Percentiles rank a stretch among this genome's conserved stretches.
Conservation (phyloP, 2,329 filamentous ascomycete genomes). For the Aspergillus texensis region DNA sequence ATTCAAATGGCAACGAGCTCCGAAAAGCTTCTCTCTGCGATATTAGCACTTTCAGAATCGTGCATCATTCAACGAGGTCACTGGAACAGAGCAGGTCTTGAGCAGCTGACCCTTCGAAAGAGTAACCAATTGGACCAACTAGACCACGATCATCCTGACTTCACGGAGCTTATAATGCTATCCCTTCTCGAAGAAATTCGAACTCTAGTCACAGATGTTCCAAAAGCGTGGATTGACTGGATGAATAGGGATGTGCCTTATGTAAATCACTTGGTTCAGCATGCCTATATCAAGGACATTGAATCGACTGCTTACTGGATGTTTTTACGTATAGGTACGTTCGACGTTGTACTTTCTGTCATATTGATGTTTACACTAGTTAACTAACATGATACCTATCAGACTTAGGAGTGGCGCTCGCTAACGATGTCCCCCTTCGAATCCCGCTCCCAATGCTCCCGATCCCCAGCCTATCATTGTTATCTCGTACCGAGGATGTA, state of each 20-base stretch:
- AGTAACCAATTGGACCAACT: not conserved
- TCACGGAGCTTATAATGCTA: constrained; percentile 19
- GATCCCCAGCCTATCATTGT: constrained; percentile 13
- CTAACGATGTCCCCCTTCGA: constrained; percentile 22
- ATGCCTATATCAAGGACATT: constrained; percentile 20
- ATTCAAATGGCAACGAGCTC: constrained; percentile 31
- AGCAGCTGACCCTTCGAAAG: not conserved
- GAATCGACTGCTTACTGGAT: constrained; percentile 34
- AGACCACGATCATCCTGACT: constrained; percentile 5
- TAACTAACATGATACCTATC: constrained; percentile 10
- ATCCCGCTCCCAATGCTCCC: constrained; percentile 21
- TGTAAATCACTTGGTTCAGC: constrained; percentile 16
- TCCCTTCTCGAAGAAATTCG: constrained; percentile 18
- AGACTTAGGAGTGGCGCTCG: constrained; percentile 31
- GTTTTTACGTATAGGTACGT: constrained; percentile 31
- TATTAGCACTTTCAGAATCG: constrained; percentile 25
- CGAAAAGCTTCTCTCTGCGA: constrained; percentile 17
- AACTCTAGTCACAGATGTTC: constrained; percentile 19
- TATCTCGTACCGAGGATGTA: constrained; percentile 16
- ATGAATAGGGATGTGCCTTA: constrained; percentile 7
- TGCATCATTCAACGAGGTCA: constrained; percentile 9
- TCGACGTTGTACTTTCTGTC: not conserved
- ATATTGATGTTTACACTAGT: not conserved
- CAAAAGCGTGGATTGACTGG: constrained; percentile 17
- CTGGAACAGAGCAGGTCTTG: not conserved